phyloP scores from a whole-genome alignment of 257 asterid genomes.

The Coffea canephora region DNA sequence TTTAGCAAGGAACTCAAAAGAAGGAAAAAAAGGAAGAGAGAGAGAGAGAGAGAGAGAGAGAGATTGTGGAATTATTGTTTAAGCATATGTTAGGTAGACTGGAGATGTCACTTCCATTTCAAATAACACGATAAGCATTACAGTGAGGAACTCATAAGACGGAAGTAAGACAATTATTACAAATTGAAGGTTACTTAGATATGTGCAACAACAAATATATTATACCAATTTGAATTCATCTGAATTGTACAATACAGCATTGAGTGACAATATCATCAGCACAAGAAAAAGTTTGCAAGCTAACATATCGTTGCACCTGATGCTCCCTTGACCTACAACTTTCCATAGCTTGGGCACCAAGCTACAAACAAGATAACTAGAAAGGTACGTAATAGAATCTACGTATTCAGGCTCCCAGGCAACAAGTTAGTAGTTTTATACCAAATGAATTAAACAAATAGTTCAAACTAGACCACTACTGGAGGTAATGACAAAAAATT shows the following conservation, averaged over 20 bases:
- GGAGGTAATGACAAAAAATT: neutral
- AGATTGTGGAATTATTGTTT: neutral
- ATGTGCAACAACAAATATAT: neutral
- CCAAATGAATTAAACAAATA: too few relatives aligned
- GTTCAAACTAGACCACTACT: neutral
- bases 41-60: too few relatives aligned
- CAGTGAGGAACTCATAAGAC: neutral
- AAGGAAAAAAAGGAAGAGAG: too few relatives aligned
- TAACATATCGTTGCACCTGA: neutral
- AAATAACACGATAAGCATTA: neutral
- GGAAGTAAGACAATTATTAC: too few relatives aligned
- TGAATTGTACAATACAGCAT: neutral
- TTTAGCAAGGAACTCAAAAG: neutral
- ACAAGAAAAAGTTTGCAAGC: neutral
- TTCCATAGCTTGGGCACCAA: neutral
- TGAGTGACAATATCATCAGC: neutral
- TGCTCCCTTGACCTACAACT: neutral
- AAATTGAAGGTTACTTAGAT: neutral
- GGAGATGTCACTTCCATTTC: neutral
- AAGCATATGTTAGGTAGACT: neutral
- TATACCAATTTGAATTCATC: too few relatives aligned
- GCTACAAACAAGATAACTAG: neutral
- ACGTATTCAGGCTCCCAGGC: neutral
- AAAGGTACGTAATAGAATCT: neutral
- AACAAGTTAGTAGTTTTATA: neutral